Base-by-base conservation (phyloP, 2,329 filamentous ascomycete genomes). In the Didymosphaeria variabile region DNA sequence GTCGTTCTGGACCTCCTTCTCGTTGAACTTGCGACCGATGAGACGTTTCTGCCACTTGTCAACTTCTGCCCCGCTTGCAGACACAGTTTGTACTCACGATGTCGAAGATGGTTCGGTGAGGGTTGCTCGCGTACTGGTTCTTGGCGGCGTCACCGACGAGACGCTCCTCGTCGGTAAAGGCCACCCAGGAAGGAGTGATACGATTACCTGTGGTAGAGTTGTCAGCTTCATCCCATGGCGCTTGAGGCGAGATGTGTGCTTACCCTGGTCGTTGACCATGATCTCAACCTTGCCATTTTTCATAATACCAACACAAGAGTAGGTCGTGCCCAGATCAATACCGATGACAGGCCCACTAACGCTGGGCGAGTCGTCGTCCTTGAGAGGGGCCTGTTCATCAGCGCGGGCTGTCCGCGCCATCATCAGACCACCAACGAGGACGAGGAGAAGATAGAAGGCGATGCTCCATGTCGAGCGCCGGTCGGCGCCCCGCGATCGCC, bases 131-230 rank as follows among this genome's bases (percentile, higher is more conserved):
- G 74, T 77, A 79, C 69, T 80, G 79, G 68, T 80, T 80, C 77
- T 80, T 81, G 57, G 79, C 80, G 76, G 95, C 93, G 82, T 99
- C 95, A 87, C 95, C 95, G 72, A 99, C 93, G 70, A 99, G 87
- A 79, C 95, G 90, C 84, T 98, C 95, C 67, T 97, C 93, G 75
- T 98, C 94, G 81, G 93, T 98, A 82, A 97, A 97, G 76, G 93
- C 93, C 79, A 97, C 93, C 82, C 95, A 97, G 67, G 93, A 97
- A 53, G 77, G 77, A 51, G 77, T 79, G 66, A 79, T 79, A 72
- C 77, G 77, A 72, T 79, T 79, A 75, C 77, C 76, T 77, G 61
- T 57, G 65, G 29, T 67, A 62, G 60, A 67, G 53, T 49, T 66
- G 67, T 77, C 58, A 76, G 70, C 51, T 63, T 57, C n/a, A 19